Conservation (phyloP, 2,329 filamentous ascomycete genomes). For the Alternaria infectoria region DNA sequence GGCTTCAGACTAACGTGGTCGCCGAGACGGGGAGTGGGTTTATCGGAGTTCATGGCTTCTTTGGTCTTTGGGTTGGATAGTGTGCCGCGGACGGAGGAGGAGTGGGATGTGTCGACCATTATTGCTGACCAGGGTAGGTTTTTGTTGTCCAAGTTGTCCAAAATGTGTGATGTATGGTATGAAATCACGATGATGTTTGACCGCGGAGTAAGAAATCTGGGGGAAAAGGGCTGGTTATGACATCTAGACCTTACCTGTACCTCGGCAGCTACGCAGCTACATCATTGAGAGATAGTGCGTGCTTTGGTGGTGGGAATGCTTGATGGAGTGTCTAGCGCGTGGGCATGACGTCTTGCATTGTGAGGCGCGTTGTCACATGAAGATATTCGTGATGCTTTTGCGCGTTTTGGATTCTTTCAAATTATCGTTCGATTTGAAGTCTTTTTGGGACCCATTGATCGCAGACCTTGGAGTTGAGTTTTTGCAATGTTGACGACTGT, state of each 20-base stretch:
- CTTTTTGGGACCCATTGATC: neutral
- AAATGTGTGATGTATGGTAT: constrained; percentile 2
- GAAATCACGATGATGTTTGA: neutral
- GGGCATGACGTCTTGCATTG: constrained; percentile 32
- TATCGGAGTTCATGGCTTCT: constrained; percentile 22
- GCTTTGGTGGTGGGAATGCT: neutral
- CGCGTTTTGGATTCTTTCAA: neutral
- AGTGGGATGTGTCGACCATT: constrained; percentile 14
- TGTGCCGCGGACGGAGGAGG: constrained; percentile 41
- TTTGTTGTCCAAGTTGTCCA: constrained; percentile 13
- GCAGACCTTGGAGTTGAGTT: neutral
- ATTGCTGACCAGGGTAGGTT: neutral
- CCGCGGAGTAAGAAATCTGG: neutral
- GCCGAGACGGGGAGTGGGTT: constrained; percentile 23
- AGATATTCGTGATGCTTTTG: neutral
- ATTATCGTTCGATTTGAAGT: neutral
- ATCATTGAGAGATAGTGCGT: constrained; percentile 13
- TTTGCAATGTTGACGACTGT: neutral
- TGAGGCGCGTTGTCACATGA: constrained; percentile 4
- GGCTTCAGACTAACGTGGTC: constrained; percentile 34
- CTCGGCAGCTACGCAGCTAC: constrained; percentile 10
- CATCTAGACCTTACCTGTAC: neutral
- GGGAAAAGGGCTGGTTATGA: neutral
- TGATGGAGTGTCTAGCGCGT: constrained; percentile 23
- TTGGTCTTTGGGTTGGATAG: constrained; percentile 38